Base-by-base conservation (phyloP, 2,329 filamentous ascomycete species). In the Nakataea oryzae region DNA sequence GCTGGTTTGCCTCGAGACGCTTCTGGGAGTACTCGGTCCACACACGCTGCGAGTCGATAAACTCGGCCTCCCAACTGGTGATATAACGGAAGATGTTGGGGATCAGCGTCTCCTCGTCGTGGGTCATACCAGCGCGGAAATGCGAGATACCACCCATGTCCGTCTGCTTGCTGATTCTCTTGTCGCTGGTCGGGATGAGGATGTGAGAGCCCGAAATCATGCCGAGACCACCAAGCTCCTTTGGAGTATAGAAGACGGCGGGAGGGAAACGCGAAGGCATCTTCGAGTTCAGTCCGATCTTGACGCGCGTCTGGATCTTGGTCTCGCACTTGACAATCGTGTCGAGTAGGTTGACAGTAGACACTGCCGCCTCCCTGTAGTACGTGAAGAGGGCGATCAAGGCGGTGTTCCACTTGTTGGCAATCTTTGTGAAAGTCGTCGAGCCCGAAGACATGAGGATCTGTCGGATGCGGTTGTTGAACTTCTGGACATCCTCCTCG, bases 21-120 rank as follows among this genome's bases (percentile, higher is more conserved):
- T 99, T 99, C 77, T 99, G 95, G 0, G 93, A 97, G 72, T 99
- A 99, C 70, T 99, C 95, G 29, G 95, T 97, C 95, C 95, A 99
- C 1, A 99, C 95, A 68, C 96, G 88, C 74, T 99, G 96, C 4
- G 95, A 99, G 73, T 99, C 96, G 67, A 97, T 96, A 75, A 99
- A 99, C 73, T 99, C 95, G 1, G 93, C 91, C 74, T 99, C 95
- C 95, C 95, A 99, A 0, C 95, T 93, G 66, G 97, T 96, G 72
- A 99, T 97, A 76, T 99, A 99, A 64, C 95, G 87, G 86, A 97
- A 97, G 69, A 99, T 99, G 73, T 99, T 97, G 12, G 95, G 95
- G 64, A 99, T 99, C 61, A 99, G 78, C 0, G 95, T 97, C 75
- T 99, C 95, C 73, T 97, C 93, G 65, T 97, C 93, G 70, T 97